Percentiles rank a stretch among this genome's conserved stretches.
Conservation (phyloP, 768 basidiomycete genomes). For the Russula sp. region DNA sequence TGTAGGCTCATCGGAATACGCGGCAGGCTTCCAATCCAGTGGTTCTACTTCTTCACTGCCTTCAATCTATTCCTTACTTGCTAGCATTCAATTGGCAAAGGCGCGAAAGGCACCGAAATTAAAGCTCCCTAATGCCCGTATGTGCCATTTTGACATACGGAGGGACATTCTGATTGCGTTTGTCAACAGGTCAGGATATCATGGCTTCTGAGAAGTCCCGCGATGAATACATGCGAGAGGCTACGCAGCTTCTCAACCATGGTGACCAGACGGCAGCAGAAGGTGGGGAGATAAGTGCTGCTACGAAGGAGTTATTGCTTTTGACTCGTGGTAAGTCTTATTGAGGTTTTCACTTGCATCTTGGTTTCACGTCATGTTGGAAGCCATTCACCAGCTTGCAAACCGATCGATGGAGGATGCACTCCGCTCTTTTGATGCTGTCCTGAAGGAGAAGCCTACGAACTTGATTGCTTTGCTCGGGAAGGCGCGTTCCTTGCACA, state of each 20-base stretch:
- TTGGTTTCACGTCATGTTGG: conserved; percentile 5
- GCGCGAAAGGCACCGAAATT: conserved; percentile 83
- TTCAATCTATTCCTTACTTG: conserved; percentile 75
- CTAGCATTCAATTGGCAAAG: conserved; percentile 76
- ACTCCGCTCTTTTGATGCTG: conserved; percentile 70
- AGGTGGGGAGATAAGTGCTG: conserved; percentile 52
- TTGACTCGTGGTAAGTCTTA: conserved; percentile 54
- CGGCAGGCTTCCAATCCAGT: conserved; percentile 47
- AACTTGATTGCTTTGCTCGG: conserved; percentile 86
- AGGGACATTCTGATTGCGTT: background rate
- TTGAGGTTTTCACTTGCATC: background rate
- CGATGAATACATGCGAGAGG: conserved; percentile 63
- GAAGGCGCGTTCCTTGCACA: conserved; percentile 48
- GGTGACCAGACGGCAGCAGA: conserved; percentile 49
- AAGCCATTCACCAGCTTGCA: conserved; percentile 80
- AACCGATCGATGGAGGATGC: conserved; percentile 80
- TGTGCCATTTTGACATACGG: conserved; percentile 30
- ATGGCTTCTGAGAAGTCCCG: conserved; percentile 55
- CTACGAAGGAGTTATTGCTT: conserved; percentile 45
- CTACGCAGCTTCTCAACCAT: conserved; percentile 61
- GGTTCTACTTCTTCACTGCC: conserved; percentile 48
- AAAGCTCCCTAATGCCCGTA: conserved; percentile 66
- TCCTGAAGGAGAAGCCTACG: conserved; percentile 71
- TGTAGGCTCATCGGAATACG: conserved; percentile 21
- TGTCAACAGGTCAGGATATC: conserved; percentile 52